Conservation (phyloP, 768 basidiomycete species). For the Hygrophoropsis aurantiaca region DNA sequence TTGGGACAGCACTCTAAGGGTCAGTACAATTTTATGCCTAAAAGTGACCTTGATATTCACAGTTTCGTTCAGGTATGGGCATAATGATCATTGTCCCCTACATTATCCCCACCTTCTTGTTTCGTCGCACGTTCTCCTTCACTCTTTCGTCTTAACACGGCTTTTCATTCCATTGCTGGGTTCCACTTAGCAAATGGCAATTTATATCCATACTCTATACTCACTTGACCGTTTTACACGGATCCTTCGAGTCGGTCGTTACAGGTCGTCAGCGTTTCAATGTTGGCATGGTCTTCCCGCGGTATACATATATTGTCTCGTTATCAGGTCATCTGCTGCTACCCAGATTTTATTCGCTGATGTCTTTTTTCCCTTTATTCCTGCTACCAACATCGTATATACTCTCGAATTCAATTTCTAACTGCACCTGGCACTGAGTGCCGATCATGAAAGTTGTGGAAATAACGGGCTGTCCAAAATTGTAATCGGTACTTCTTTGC, state of each 20-base stretch:
- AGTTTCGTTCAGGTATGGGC: slow-evolving; percentile 71
- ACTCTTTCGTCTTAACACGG: slow-evolving; percentile 15
- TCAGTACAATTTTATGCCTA: slow-evolving; percentile 37
- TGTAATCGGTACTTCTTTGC: no score
- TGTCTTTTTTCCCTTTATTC: slow-evolving; percentile 32
- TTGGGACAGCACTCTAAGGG: slow-evolving; percentile 97
- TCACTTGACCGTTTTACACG: slow-evolving; percentile 49
- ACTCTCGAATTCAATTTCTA: slow-evolving; percentile 41
- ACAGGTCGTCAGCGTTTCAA: slow-evolving; percentile 41
- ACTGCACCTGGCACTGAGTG: slow-evolving; percentile 18
- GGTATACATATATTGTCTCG: slow-evolving; percentile 38
- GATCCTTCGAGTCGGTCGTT: slow-evolving; percentile 66
- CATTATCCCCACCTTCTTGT: slow-evolving; percentile 13
- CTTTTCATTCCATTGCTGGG: slow-evolving; percentile 17
- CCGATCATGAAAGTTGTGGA: no score
- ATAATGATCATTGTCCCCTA: slow-evolving; percentile 47
- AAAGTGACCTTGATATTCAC: slow-evolving; percentile 12
- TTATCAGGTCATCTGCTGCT: slow-evolving; percentile 30
- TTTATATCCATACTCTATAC: slow-evolving; percentile 52
- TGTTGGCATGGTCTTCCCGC: slow-evolving; percentile 31
- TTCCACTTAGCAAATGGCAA: slow-evolving; percentile 35
- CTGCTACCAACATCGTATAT: slow-evolving; percentile 46
- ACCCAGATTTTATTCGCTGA: slow-evolving; percentile 32
- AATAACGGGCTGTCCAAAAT: no score
- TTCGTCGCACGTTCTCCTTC: slow-evolving; percentile 21